Base-by-base conservation (phyloP, 2,329 filamentous ascomycete species). In the Aspergillus texensis region DNA sequence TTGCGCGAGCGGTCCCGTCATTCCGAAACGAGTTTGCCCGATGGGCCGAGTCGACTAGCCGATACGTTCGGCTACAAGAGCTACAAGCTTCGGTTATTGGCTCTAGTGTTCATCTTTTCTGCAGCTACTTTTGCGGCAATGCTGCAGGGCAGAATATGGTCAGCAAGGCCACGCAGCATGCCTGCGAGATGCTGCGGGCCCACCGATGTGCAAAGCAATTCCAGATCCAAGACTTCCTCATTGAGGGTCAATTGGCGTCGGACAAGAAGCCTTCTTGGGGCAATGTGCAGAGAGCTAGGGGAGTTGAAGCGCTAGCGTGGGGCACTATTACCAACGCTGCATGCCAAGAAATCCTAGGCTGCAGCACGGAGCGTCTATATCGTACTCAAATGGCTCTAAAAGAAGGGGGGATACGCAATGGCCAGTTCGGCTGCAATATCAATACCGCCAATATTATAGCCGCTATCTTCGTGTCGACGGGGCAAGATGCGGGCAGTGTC, bases 101-200 rank as follows among this genome's bases (percentile, higher is more conserved):
- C 4, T 65, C 62, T 16, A 63, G 43, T 36, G 70, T 73, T 12
- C 70, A 74, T 53, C 58, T 74, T 2, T 61, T 67, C 5, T 68
- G 73, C 55, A 48, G 58, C 16, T 74, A 70, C 59, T 57, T 64
- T 26, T 74, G 69, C 39, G 72, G 72, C 10, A 71, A 74, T 56
- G 70, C 74, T 1, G 64, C 70, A 1, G 72, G 72, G 10, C 73
- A 76, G 57, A 76, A 75, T 52, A 74, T 75, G 71, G 70, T 71
- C 11, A 75, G 72, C 3, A 68, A 74, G 26, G 72, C 72, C 8
- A 74, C 71, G 11, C 69, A 74, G n/a, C 39, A 63, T 6, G 68
- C 67, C 10, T 75, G 72, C 36, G 67, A 68, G 14, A 57, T 53
- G 56, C 30, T 65, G 8, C 34, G 21, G 45, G 34, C 36, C 10